Evolutionary conservation across 768 basidiomycete species (phyloP), one percentile per base, ranked within the genome.

Genomic region (Candolleomyces aberdarensis): DNA sequence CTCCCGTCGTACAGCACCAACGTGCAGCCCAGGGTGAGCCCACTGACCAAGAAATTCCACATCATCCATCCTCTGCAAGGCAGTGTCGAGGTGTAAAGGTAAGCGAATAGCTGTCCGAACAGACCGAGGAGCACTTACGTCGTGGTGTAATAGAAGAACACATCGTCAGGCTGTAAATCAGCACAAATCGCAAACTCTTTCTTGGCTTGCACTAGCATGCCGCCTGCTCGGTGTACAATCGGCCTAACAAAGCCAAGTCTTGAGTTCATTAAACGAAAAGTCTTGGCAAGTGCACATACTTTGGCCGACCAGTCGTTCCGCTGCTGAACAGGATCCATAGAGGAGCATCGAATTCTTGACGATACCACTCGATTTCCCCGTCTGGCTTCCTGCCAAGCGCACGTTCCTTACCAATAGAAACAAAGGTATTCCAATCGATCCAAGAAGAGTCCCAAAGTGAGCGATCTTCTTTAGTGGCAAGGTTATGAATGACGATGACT

Each of bases 251-350:
- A 56, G 59, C 62, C 58, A 57, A 52, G 56, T 40, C 58, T 62
- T 49, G 20, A 58, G 41, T 47, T 62, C n/a, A 40, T 52, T 61
- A 36, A 36, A 55, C 48, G 32, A 26, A 53, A 56, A 19, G 36
- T 58, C 52, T 40, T 43, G 56, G 59, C 57, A 26, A 7, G 3
- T 17, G 13, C 36, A 71, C 82, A 62, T 72, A 86, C 86, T 88
- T 88, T 39, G 86, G 86, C 29, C 77, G 74, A 52, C 91, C 91
- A 39, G 92, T 94, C 32, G 92, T 93, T 11, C 91, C 92, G 56
- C 88, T 90, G 63, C 88, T 90, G 75, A 93, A 93, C 32, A 93
- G 79, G 62, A 94, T 89, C 91, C 91, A 93, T 8, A 93, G 78
- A n/a, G 91, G 91, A 69, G 85, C 80, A 70, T 92, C 84, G 73